Conservation (phyloP, 192 early-diverging fungal species). For the Backusella macrospora region DNA sequence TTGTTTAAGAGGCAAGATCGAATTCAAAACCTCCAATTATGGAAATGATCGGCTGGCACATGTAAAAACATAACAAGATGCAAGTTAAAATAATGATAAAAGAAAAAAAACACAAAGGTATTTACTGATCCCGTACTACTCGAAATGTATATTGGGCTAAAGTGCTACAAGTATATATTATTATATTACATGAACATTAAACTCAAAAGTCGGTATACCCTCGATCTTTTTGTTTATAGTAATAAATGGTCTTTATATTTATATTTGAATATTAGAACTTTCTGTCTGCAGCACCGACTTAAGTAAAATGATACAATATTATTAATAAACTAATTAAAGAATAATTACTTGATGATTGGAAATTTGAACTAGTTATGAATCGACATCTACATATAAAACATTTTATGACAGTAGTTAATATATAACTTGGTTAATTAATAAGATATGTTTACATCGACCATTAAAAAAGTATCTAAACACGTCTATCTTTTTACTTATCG, state of each 20-base stretch:
- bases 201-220: not conserved
- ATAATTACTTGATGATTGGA: not conserved
- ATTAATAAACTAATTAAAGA: not conserved
- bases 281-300: not conserved
- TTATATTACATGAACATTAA: not conserved
- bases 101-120: not conserved
- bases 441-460: not conserved
- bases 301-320: not conserved
- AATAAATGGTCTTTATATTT: no score
- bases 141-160: not conserved
- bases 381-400: no score
- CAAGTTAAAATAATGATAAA: constrained; percentile 4
- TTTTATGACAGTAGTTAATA: no score
- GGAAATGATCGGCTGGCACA: constrained; percentile 3
- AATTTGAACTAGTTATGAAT: no score
- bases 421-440: not conserved
- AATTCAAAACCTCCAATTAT: not conserved
- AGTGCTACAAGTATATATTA: not conserved
- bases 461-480: not conserved
- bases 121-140: constrained; percentile 9
- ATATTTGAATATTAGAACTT: not conserved
- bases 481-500: not conserved
- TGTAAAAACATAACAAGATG: not conserved
- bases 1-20: not conserved
- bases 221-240: not conserved